Base-by-base conservation (phyloP, 495 filamentous ascomycete genomes). In the Podospora fimiseda region DNA sequence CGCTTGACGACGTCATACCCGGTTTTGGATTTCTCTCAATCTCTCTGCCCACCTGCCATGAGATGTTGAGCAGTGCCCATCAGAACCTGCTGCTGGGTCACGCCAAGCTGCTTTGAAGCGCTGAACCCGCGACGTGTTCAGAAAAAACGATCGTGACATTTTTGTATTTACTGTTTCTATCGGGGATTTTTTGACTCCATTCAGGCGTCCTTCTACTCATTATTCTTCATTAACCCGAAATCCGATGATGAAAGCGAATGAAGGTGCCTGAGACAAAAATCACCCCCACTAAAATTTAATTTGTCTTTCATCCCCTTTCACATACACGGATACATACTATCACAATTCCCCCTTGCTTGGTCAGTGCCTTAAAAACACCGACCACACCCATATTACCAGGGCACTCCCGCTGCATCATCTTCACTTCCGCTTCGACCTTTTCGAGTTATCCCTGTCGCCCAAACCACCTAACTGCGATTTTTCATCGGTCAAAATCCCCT, bases 211-310 rank as follows among this genome's bases (percentile, higher is more conserved):
- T 37, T 43, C 46, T 55, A 54, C 53, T 46, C 57, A 55, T 50
- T 49, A 60, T 63, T 56, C 63, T 61, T n/a, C n/a, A n/a, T n/a
- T n/a, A n/a, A n/a, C n/a, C n/a, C n/a, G n/a, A 62, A 61, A 65
- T 58, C 44, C 43, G 50, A 67, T 66, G 62, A 68, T 68, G 65
- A 68, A 65, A 63, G 52, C 52, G 64, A 67, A 64, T 61, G 52
- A 51, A 41, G 56, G 48, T 58, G 61, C 51, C 51, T 55, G 57
- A 63, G 55, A 45, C 22, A 47, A 53, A 33, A 22, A 38, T 15
- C 33, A 13, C 56, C 48, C 46, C 57, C 27, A 33, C 27, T 33
- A 6, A 11, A 33, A 33, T 6, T 33, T 33, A 6, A 33, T 33
- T 33, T 5, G 27, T 33, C 41, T 43, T 24, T 16, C 23, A 33